phyloP scores from a whole-genome alignment of 257 asterid genomes.

The Primulina eburnea region DNA sequence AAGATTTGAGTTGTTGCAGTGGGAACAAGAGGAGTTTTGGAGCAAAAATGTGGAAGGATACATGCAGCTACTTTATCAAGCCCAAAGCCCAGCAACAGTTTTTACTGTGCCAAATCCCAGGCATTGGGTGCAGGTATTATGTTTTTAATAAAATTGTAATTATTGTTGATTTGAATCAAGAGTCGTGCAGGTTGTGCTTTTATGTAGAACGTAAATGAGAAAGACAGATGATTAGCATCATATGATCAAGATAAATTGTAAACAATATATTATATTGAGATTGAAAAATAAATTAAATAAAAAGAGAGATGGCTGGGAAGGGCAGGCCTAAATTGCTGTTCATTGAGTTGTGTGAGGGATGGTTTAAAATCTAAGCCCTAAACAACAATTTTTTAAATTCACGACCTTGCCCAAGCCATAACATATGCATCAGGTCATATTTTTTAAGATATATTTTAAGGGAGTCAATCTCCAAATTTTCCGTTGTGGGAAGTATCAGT shows the following conservation, averaged over 20 bases:
- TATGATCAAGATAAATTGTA: background rate
- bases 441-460: no score
- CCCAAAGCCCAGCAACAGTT: slow-evolving; percentile 46
- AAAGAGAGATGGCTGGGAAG: background rate
- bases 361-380: background rate
- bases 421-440: no score
- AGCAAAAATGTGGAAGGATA: slow-evolving; percentile 47
- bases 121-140: slow-evolving; percentile 48
- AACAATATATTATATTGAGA: background rate
- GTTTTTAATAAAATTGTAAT: background rate
- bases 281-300: background rate
- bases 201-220: background rate
- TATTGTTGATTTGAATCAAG: background rate
- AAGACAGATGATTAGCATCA: background rate
- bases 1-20: slow-evolving; percentile 35
- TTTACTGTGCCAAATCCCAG: slow-evolving; percentile 44
- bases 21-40: slow-evolving; percentile 44
- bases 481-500: background rate
- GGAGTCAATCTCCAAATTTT: background rate
- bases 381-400: no score
- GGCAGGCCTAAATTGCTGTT: background rate
- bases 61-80: slow-evolving; percentile 38
- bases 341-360: background rate
- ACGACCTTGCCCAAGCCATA: no score
- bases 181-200: background rate